Percentiles rank a stretch among this genome's conserved stretches.
phyloP scores from a whole-genome alignment of 768 basidiomycete genomes.

The Naematelia encephala region DNA sequence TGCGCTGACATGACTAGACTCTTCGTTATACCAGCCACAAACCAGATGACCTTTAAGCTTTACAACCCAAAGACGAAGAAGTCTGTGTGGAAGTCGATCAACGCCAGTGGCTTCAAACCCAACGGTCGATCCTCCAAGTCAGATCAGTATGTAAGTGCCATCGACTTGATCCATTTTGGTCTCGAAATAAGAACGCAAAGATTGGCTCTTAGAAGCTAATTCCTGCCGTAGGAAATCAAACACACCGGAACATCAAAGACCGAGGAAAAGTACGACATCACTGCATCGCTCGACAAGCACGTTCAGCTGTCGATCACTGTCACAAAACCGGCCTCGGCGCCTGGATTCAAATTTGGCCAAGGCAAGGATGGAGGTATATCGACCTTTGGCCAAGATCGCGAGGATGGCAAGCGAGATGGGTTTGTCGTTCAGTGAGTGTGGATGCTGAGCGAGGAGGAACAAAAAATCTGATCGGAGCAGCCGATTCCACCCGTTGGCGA shows the following conservation, averaged over 20 bases:
- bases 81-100: slow-evolving; percentile 78
- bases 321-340: slow-evolving; percentile 63
- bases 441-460: neutral
- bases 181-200: too few species aligned
- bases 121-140: slow-evolving; percentile 40
- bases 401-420: slow-evolving; percentile 38
- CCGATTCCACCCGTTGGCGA: slow-evolving; percentile 78
- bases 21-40: slow-evolving; percentile 88
- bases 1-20: slow-evolving; percentile 11
- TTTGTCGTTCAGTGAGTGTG: slow-evolving; percentile 67
- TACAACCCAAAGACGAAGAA: slow-evolving; percentile 73
- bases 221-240: slow-evolving; percentile 42
- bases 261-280: slow-evolving; percentile 70
- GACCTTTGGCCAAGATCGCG: slow-evolving; percentile 47
- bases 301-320: slow-evolving; percentile 76
- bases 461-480: slow-evolving; percentile 18
- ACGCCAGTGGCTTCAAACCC: slow-evolving; percentile 53
- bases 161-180: slow-evolving; percentile 62
- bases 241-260: slow-evolving; percentile 55
- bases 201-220: neutral
- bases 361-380: slow-evolving; percentile 73
- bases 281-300: slow-evolving; percentile 72
- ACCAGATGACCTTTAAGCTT: slow-evolving; percentile 89
- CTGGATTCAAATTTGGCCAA: slow-evolving; percentile 87
- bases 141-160: slow-evolving; percentile 46